Evolutionary conservation across 2,329 filamentous ascomycete genomes (phyloP), one percentile per base, ranked within the genome.

Genomic region (Cladophialophora carrionii): DNA sequence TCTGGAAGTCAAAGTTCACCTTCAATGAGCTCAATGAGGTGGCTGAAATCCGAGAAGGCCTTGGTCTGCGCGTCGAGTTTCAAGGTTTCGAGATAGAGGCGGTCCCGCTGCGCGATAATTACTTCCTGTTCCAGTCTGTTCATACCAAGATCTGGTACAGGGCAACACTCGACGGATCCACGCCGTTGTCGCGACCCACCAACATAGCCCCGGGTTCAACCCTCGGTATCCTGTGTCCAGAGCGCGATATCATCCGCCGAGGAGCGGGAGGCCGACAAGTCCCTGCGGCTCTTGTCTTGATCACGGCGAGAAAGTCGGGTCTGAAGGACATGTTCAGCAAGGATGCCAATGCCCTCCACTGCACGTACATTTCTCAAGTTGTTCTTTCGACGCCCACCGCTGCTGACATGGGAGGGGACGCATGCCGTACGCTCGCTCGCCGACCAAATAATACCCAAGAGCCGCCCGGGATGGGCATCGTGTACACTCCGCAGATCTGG

Each of bases 51-150:
- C 20, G 34, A 14, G 61, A 59, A 29, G 61, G 56, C 6, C 20
- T 52, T 9, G 61, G 61, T 17, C 49, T 63, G 12, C 54, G 48
- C 20, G 29, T 63, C 31, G 56, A 59, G 31, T 63, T 53, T 26
- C 61, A 63, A 20, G 61, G 61, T 8, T 59, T 63, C 32, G 29
- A 41, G 55, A 24, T 63, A 12, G n/a, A 63, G 29, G 55, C 61
- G 17, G 43, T 59, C 14, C 17, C 22, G 20, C 22, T 63, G 46
- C 54, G 26, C 12, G 22, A 24, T 22, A 26, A 41, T 24, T 53
- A 58, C 29, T 34, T 63, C 49, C 29, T 63, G 17, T 53, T 63
- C 37, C 53, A 63, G 29, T 63, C 53, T 6, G 55, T 56, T 4
- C 59, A 62, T n/a, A 62, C 49, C 49, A 56, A 56, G 22, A 31